Evolutionary conservation across 495 filamentous ascomycete genomes (phyloP).

Genomic region (Entonaema liquescens): DNA sequence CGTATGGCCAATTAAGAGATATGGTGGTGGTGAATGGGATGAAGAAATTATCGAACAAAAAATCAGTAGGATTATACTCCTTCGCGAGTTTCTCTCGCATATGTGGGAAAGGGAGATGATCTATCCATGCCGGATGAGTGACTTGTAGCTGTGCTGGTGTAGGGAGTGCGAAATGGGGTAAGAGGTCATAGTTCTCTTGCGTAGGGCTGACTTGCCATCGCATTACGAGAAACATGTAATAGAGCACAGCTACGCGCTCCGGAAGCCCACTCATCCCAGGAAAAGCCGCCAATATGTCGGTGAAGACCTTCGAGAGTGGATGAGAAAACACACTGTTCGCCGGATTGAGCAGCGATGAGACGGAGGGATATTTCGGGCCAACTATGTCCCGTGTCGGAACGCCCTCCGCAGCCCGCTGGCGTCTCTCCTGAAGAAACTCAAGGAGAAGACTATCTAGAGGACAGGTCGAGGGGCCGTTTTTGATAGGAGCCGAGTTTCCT

Average conservation of each 20-base stretch:
- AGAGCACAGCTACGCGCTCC: conserved; percentile 80
- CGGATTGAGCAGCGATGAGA: conserved; percentile 77
- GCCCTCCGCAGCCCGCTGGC: conserved; percentile 69
- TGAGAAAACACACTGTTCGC: conserved; percentile 67
- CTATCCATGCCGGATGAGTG: conserved; percentile 79
- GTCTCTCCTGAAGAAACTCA: conserved; percentile 77
- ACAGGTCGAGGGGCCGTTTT: conserved; percentile 70
- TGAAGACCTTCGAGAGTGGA: conserved; percentile 81
- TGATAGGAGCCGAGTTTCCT: conserved; percentile 57
- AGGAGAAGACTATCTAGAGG: conserved; percentile 77
- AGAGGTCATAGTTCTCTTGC: conserved; percentile 72
- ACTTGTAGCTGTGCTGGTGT: conserved; percentile 66
- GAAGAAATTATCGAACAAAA: conserved; percentile 79
- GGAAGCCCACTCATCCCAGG: conserved; percentile 73
- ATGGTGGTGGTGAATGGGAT: conserved; percentile 78
- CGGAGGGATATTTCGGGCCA: conserved; percentile 78
- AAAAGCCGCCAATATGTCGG: conserved; percentile 79
- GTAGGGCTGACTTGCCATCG: conserved; percentile 82
- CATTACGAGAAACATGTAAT: conserved; percentile 84
- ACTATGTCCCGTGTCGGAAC: conserved; percentile 66
- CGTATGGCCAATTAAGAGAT: conserved; percentile 80
- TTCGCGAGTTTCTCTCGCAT: conserved; percentile 72
- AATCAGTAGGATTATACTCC: conserved; percentile 53
- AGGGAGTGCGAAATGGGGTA: conserved; percentile 74
- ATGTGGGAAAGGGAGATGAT: conserved; percentile 76